phyloP scores from a whole-genome alignment of 345 rosid genomes.

The Zanthoxylum bungeanum region DNA sequence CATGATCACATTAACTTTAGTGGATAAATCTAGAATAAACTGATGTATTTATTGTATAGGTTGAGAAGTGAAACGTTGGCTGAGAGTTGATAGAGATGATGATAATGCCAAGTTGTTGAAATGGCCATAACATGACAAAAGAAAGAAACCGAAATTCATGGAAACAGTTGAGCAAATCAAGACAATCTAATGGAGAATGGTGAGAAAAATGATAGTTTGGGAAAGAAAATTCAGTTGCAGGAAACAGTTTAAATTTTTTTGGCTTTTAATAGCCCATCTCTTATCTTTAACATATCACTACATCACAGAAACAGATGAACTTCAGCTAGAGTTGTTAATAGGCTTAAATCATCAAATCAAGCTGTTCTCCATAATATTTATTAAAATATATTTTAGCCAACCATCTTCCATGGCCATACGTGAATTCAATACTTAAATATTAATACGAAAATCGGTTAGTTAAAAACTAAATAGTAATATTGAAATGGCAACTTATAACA shows the following conservation, averaged over 20 bases:
- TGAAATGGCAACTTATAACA: neutral
- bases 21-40: neutral
- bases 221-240: neutral
- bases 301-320: neutral
- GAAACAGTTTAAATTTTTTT: neutral
- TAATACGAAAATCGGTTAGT: neutral
- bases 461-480: neutral
- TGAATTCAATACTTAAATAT: neutral
- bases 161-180: neutral
- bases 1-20: neutral
- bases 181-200: neutral
- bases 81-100: neutral
- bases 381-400: too few species aligned
- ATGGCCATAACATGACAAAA: neutral
- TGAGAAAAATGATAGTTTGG: neutral
- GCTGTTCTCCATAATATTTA: too few species aligned
- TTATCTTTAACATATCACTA: neutral
- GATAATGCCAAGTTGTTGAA: neutral
- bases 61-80: neutral
- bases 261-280: slow-evolving; percentile 4
- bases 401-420: neutral
- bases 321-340: neutral
- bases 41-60: neutral
- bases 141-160: neutral
- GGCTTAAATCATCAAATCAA: neutral